Percentiles rank a stretch among this genome's conserved stretches.
These are phyloP conservation scores for Umbelopsis vinacea DNA, from an alignment of 192 early-diverging fungal species.

Conservation along the genomic window DNA sequence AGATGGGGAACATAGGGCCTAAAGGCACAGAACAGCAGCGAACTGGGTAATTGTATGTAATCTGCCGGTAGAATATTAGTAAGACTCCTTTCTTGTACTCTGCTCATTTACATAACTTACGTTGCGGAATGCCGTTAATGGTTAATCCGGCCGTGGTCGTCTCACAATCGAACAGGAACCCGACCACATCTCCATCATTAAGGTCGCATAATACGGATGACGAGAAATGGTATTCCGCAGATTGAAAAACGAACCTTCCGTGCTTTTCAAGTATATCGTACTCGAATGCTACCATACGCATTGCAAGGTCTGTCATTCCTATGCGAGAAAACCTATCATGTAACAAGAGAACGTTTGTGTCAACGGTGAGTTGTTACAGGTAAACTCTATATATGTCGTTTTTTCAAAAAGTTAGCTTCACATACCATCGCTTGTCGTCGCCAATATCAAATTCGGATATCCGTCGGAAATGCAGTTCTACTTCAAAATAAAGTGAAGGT, in stretches of 20 bases:
- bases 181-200: conserved; percentile 31
- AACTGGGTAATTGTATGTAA: conserved; percentile 1
- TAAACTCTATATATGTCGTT: too few relatives aligned
- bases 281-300: not conserved
- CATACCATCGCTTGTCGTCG: conserved; percentile 6
- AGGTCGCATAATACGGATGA: not conserved
- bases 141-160: conserved; percentile 13
- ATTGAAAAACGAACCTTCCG: conserved; percentile 3
- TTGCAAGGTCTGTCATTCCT: conserved; percentile 17
- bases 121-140: conserved; percentile 25
- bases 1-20: conserved; percentile 6
- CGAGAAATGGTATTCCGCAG: conserved; percentile 3
- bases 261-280: conserved; percentile 2
- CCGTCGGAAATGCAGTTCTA: conserved; percentile 1
- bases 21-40: not conserved
- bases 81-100: not conserved
- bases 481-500: conserved; percentile 35
- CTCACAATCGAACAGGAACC: conserved; percentile 20
- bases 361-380: too few relatives aligned
- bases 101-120: conserved; percentile 8
- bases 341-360: not conserved
- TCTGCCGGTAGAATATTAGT: not conserved
- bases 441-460: not conserved
- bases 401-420: not conserved
- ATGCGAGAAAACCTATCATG: conserved; percentile 8